Base-by-base conservation (phyloP, 495 filamentous ascomycete species). In the Darksidea phi region DNA sequence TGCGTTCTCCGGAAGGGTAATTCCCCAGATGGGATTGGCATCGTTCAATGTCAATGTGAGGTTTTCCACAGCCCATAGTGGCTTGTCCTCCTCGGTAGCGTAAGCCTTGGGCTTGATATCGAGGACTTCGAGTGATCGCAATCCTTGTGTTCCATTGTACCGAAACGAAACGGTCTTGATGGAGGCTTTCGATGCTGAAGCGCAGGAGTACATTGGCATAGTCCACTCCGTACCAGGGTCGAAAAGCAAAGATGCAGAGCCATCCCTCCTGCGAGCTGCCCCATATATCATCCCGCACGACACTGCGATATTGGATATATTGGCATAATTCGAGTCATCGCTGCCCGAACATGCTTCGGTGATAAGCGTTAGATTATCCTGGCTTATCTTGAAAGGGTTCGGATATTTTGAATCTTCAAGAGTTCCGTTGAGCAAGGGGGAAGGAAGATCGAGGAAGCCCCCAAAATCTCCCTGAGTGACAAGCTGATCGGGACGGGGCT, bases 111-210 rank as follows among this genome's bases (percentile, higher is more conserved):
- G 24, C 11, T 55, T 41, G 52, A 75, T 67, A 18, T 66, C 34
- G 0, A 58, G 48, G 6, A 75, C 64, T 0, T 58, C 43, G 0
- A 78, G 66, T 5, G 28, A 57, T n/a, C 47, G 17, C 0, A 77
- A 63, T 5, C 36, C 54, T 34, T 64, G 54, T 1, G 72, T 75
- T 1, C 71, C 70, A 56, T 76, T 76, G 36, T 59, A 67, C 5
- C 41, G 32, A 63, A 80, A 76, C 8, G 57, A 32, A 7, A 76
- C 75, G 3, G 71, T 75, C 53, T 79, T 79, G 63, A 81, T 73
- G 13, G 64, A 70, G 11, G 77, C 77, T 49, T 72, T 75, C 13
- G 72, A 34, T 1, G 74, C 64, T 0, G 69, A 71, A 15, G 74
- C 75, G 63, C 78, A 81, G 0, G 71, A 59, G 57, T 78, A 77